Evolutionary conservation across 345 rosid species (phyloP).

Genomic region (Dipteronia dyeriana): DNA sequence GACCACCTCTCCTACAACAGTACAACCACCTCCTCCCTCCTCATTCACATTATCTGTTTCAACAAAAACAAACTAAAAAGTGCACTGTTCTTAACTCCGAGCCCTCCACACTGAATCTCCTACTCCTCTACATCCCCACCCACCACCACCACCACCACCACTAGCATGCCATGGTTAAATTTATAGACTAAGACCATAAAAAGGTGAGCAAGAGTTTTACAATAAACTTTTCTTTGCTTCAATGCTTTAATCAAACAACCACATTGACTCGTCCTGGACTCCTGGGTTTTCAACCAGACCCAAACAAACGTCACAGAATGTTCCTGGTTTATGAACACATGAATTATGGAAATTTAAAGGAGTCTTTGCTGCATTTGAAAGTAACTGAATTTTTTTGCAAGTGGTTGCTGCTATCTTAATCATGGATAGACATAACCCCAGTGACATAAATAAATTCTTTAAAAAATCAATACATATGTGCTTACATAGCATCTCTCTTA

Average conservation of each 20-base stretch:
- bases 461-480: neutral
- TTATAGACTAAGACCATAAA: neutral
- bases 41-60: neutral
- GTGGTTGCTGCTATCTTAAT: neutral
- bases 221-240: neutral
- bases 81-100: neutral
- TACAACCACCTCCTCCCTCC: neutral
- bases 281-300: neutral
- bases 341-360: neutral
- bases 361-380: neutral
- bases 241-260: neutral
- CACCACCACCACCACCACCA: neutral
- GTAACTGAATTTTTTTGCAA: neutral
- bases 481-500: too few species aligned
- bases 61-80: neutral
- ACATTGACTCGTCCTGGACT: neutral
- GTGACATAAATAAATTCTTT: neutral
- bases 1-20: neutral
- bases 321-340: conserved; percentile 1
- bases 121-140: neutral
- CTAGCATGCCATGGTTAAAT: neutral
- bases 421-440: neutral
- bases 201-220: neutral
- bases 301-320: neutral
- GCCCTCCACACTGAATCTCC: neutral